Evolutionary conservation across 192 early-diverging fungal genomes (phyloP).

Genomic region (Helicostylum pulchrum): DNA sequence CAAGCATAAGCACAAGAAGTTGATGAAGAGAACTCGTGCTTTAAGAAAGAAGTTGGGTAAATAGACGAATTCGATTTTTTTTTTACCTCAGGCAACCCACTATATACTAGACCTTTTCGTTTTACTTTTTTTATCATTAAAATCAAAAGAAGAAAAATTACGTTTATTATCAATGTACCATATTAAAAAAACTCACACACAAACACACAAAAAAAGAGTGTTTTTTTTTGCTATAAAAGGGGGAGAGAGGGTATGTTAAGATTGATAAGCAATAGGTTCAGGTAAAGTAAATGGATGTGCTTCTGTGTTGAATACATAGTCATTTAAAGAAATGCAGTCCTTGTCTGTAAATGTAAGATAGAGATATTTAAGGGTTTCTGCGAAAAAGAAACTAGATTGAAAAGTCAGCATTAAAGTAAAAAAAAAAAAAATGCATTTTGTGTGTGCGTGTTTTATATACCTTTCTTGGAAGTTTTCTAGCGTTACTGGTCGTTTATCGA

Average conservation of each 20-base stretch:
- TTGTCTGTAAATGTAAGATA: conserved; percentile 76
- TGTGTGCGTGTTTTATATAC: conserved; percentile 1
- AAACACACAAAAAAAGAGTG: too few relatives aligned
- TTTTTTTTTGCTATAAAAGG: too few relatives aligned
- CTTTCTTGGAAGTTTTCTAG: conserved; percentile 27
- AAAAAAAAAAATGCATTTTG: too few relatives aligned
- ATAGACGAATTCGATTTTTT: conserved; percentile 30
- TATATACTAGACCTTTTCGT: too few relatives aligned
- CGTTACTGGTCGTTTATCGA: background rate
- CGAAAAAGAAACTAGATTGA: conserved; percentile 75
- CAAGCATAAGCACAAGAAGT: conserved; percentile 94
- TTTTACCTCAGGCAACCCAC: background rate
- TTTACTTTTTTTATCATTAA: too few relatives aligned
- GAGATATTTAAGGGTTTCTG: conserved; percentile 93
- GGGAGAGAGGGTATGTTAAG: background rate
- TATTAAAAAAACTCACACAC: background rate
- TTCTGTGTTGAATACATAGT: conserved; percentile 92
- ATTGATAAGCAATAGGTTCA: conserved; percentile 11
- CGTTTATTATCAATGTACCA: too few relatives aligned
- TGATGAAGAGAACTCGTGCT: conserved; percentile 74
- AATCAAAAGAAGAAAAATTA: too few relatives aligned
- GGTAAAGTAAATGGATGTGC: conserved; percentile 71
- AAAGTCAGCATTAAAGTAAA: background rate
- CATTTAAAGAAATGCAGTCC: conserved; percentile 64
- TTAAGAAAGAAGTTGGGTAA: conserved; percentile 74